Conservation (phyloP, 139 green algal genomes). For the Bryopsis sp. region DNA sequence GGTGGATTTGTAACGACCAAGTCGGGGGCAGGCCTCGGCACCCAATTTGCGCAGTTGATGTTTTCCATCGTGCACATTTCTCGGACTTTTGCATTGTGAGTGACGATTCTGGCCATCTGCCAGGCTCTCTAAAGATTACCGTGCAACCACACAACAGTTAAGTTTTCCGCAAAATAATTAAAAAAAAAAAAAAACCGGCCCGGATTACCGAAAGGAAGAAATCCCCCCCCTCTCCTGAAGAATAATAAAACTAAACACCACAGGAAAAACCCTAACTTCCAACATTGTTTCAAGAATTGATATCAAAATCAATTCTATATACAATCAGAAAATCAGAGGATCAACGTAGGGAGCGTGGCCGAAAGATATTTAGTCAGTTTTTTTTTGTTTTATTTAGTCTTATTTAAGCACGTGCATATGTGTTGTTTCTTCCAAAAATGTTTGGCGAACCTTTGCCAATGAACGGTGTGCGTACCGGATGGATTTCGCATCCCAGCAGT, state of each 20-base stretch:
- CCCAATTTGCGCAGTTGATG: background rate
- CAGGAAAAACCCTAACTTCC: too few species aligned
- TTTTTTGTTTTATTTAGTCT: background rate
- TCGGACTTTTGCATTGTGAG: background rate
- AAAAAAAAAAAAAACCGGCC: constrained; percentile 4
- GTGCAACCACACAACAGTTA: background rate
- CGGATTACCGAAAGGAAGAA: too few species aligned
- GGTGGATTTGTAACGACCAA: constrained; percentile 83
- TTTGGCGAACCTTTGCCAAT: background rate
- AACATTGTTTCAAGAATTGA: too few species aligned
- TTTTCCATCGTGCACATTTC: background rate
- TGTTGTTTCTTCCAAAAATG: background rate
- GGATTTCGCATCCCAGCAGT: constrained; percentile 20
- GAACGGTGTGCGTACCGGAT: constrained; percentile 15
- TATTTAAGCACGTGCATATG: background rate
- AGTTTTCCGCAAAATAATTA: background rate
- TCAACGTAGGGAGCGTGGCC: background rate
- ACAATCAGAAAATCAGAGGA: constrained; percentile 5
- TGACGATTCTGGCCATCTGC: background rate
- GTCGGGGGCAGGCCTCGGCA: background rate
- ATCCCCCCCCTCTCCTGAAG: too few species aligned
- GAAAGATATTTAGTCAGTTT: background rate
- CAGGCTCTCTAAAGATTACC: constrained; percentile 15
- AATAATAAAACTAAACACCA: too few species aligned
- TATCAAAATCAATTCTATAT: too few species aligned